Base-by-base conservation (phyloP, 345 rosid genomes). In the Arabis hirsuta region DNA sequence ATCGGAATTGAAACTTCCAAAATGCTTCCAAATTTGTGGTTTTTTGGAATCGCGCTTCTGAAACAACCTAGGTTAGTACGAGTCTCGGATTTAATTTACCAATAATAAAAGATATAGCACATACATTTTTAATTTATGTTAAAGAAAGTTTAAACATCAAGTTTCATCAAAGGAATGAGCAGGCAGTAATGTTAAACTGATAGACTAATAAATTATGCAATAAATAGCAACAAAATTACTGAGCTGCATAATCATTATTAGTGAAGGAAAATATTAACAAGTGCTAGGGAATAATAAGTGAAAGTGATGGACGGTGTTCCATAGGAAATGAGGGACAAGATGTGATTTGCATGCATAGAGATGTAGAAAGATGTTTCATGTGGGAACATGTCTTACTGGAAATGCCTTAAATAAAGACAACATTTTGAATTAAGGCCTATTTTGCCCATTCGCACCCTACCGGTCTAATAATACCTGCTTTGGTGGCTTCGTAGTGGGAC, bases 351-450 rank as follows among this genome's bases (percentile, higher is more conserved):
- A 62, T 54, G 60, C 45, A 62, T 46, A 45, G 64, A 69, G 79
- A 61, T 57, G 72, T 65, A 73, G 6, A 55, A 73, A 31, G 60
- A 74, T 76, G 79, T 69, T 75, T 69, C 20, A 13, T 76, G 74
- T 69, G 70, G 74, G 79, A 62, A 76, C 79, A 68, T 75, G 74
- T 75, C 73, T 61, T 60, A 53, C 56, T 67, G 69, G 43, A 53
- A 67, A 67, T 60, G 53, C 79, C 79, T 75, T 76, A 76, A 69
- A 69, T 38, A 55, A 65, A 69, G 74, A 76, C 79, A 76, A 22
- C 65, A 54, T 69, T 70, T 61, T 38, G 20, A 46, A 53, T 54
- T 46, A 29, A 62, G 53, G 14, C 52, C 59, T 45, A 55, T 61
- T 52, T 67, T 75, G 19, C 74, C 52, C 52, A 61, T 53, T 61